Evolutionary conservation across 345 rosid genomes (phyloP), one percentile per base, ranked within the genome.

Genomic region (Bruguiera sexangula): DNA sequence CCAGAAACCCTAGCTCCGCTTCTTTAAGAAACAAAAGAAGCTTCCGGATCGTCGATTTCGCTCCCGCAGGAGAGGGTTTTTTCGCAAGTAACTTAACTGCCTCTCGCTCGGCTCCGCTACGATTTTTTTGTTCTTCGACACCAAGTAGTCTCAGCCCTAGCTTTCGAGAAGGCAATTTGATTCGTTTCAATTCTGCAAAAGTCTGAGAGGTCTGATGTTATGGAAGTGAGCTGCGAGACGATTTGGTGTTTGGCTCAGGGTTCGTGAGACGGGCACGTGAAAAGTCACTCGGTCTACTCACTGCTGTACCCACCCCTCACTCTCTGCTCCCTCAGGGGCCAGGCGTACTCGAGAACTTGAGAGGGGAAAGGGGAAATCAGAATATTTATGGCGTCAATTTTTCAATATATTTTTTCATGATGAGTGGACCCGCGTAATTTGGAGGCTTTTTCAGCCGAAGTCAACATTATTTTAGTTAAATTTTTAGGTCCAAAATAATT

Each of bases 1-100:
- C 18, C 15, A 8, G 20, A 61, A 69, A 60, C 60, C 73, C 52
- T 69, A 60, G 60, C 54, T 3, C n/a, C 30, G 65, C 36, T 68
- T 36, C 64, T 58, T 46, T 26, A 58, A 30, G n/a, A 8, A 58
- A 58, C 62, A 32, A 34, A 34, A 30, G 6, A 27, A 27, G 24
- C 30, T 24, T 27, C 16, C 20, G 32, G 60, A 6, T 26, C 9
- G 13, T 20, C 39, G 58, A 67, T 16, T 57, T 57, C 62, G 21
- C 9, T 13, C 7, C 37, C n/a, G 55, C 39, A 57, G 56, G 63
- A 37, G 39, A 68, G 63, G 56, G 55, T 68, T 68, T 68, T 58
- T 34, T 20, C 36, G 62, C 18, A 36, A 22, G 15, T 8, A 26
- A 26, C 24, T 55, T 9, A 5, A 21, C 22, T 9, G 22, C 34